A percentile compares a stretch with the other conserved stretches of the same genome.
Conservation (phyloP, 805 yeast genomes). For the Ogataea wickerhamii region DNA sequence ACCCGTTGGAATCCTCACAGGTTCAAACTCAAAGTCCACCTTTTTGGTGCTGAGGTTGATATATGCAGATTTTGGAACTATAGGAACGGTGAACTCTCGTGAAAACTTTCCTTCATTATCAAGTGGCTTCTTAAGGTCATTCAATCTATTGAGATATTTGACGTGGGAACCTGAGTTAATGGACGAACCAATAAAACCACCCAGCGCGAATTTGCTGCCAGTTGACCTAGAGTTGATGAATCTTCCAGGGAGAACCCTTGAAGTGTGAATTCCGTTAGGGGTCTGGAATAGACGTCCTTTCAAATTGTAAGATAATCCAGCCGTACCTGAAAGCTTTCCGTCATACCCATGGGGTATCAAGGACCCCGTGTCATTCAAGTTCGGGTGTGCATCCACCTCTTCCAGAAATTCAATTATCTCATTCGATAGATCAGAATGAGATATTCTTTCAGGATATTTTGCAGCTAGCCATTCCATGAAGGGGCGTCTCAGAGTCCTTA, state of each 20-base stretch:
- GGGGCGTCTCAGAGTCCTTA: slow-evolving; percentile 46
- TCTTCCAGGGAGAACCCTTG: slow-evolving; percentile 66
- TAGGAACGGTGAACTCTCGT: slow-evolving; percentile 29
- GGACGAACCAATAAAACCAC: slow-evolving; percentile 39
- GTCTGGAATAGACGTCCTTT: slow-evolving; percentile 65
- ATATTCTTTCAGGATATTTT: slow-evolving; percentile 43
- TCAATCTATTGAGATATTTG: slow-evolving; percentile 19
- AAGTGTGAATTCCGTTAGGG: slow-evolving; percentile 62
- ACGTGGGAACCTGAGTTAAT: slow-evolving; percentile 24
- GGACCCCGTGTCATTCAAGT: slow-evolving; percentile 3
- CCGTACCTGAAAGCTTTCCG: slow-evolving; percentile 52
- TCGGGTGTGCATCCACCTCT: slow-evolving; percentile 17
- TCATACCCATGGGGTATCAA: slow-evolving; percentile 19
- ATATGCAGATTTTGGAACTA: slow-evolving; percentile 26
- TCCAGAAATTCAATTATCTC: slow-evolving; percentile 41
- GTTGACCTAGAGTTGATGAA: slow-evolving; percentile 42
- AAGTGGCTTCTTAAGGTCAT: slow-evolving; percentile 20
- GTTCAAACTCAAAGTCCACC: slow-evolving; percentile 24
- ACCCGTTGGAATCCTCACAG: slow-evolving; percentile 17
- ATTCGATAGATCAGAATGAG: slow-evolving; percentile 33
- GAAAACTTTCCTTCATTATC: slow-evolving; percentile 24
- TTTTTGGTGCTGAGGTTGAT: slow-evolving; percentile 22
- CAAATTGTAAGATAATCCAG: slow-evolving; percentile 68
- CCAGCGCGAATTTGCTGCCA: slow-evolving; percentile 50
- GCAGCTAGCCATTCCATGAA: slow-evolving; percentile 54